Base-by-base conservation (phyloP, 2,329 filamentous ascomycete species). In the Pseudonectria buxi region DNA sequence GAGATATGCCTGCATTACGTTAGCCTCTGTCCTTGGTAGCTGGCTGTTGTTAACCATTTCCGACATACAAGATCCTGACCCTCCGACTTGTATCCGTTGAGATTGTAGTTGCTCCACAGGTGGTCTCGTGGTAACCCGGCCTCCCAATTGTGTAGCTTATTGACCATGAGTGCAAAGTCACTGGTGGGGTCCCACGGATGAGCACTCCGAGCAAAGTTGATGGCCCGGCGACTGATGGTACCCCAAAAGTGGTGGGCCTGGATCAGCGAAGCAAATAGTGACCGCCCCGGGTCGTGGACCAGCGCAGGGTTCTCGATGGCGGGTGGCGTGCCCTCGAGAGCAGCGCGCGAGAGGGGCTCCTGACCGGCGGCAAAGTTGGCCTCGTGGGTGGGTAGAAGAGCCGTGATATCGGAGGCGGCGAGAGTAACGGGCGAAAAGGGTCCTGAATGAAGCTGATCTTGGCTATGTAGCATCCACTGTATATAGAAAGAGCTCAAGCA, bases 401-500 rank as follows among this genome's bases (percentile, higher is more conserved):
- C 59, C 1, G 71, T 75, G 28, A 77, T 76, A 40, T 77, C 72
- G 24, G 63, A 62, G 4, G 70, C 67, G 5, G 65, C 63, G 4
- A 77, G 58, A 0, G 71, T 69, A 3, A 73, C 62, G 3, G 72
- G 71, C 10, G 69, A 71, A 22, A 61, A 57, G 3, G 70, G 69
- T 0, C 71, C 69, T 1, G 71, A 74, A 41, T 75, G 70, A 15
- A 77, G 59, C 43, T 73, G 74, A 41, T 77, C 73, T 46, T 77
- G 73, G 44, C 67, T 75, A 47, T 76, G 69, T 24, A 77, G 49
- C 71, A 76, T 76, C 73, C 73, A 77, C 70, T 74, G 33, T 14
- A 13, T 10, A 24, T n/a, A 11, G 24, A 13, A 4, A 28, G 11
- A 10, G 26, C 5, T 28, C 10, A 4, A 14, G 2, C 18, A 22